Conservation (phyloP, 2,329 filamentous ascomycete species). For the Biscogniauxia sp. region DNA sequence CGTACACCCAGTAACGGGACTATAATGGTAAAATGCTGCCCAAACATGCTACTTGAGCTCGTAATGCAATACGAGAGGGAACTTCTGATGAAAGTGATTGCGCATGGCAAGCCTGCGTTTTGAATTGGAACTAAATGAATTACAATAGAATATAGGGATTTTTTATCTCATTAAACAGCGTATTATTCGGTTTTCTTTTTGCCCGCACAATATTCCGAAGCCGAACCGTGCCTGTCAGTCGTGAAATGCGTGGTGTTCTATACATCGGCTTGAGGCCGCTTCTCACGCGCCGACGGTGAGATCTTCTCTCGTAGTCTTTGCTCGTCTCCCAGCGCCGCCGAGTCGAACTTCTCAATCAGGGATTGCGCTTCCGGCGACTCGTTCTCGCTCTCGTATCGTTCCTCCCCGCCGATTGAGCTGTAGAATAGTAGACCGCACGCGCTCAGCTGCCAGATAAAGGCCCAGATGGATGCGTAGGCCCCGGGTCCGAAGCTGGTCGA, state of each 20-base stretch:
- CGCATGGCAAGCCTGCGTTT: no score
- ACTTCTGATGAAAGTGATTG: no score
- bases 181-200: background rate
- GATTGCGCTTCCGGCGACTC: background rate
- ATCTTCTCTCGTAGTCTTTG: background rate
- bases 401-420: slow-evolving; percentile 15
- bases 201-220: background rate
- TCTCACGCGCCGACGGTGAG: background rate
- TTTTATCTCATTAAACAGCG: background rate
- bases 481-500: slow-evolving; percentile 5
- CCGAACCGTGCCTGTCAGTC: background rate
- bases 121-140: no score
- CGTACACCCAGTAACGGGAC: no score
- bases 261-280: background rate
- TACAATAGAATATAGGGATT: no score
- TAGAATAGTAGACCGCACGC: slow-evolving; percentile 14
- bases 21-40: no score
- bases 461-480: background rate
- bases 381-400: slow-evolving; percentile 10
- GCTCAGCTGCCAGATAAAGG: slow-evolving; percentile 3
- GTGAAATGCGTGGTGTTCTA: background rate
- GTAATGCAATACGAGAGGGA: no score
- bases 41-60: no score
- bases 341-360: background rate
- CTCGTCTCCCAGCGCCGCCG: background rate